Percentiles rank a stretch among this genome's conserved stretches.
Evolutionary conservation across 202 grass and related monocot species (phyloP).

Genomic region (Panicum virgatum): DNA sequence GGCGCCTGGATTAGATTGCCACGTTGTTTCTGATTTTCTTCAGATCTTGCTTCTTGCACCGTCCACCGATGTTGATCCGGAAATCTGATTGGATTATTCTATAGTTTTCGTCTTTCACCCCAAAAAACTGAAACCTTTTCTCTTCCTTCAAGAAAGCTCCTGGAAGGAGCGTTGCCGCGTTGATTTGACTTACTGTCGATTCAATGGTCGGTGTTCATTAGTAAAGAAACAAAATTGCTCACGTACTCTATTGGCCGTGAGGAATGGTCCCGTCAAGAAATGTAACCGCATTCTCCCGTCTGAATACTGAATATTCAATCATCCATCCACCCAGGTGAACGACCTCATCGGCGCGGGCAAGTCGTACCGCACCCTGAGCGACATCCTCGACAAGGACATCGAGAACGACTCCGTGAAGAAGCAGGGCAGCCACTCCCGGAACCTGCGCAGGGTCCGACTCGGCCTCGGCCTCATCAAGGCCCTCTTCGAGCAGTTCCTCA

Average conservation of each 20-base stretch:
- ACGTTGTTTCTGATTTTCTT: conserved; percentile 9
- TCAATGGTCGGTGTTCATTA: conserved; percentile 8
- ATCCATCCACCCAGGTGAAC: conserved; percentile 60
- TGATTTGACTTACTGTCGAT: background rate
- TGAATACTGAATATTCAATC: background rate
- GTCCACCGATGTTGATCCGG: background rate
- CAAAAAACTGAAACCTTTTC: background rate
- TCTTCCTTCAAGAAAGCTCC: conserved; percentile 16
- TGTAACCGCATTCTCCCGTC: background rate
- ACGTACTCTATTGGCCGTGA: background rate
- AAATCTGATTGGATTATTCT: background rate
- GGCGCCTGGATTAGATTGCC: background rate
- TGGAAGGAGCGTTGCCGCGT: conserved; percentile 25
- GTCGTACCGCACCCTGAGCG: conserved; percentile 65
- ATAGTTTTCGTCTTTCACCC: background rate
- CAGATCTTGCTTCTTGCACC: conserved; percentile 25
- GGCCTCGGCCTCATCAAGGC: conserved; percentile 92
- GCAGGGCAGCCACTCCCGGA: conserved; percentile 95
- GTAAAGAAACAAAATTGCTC: background rate
- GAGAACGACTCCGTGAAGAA: conserved; percentile 71
- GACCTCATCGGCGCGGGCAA: conserved; percentile 83
- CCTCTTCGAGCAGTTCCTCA: conserved; percentile 81
- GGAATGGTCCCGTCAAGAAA: background rate
- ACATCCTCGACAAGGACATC: conserved; percentile 84
- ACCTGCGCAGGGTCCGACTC: conserved; percentile 86